phyloP scores from a whole-genome alignment of 75 land plant species.

The Picea sitchensis region DNA sequence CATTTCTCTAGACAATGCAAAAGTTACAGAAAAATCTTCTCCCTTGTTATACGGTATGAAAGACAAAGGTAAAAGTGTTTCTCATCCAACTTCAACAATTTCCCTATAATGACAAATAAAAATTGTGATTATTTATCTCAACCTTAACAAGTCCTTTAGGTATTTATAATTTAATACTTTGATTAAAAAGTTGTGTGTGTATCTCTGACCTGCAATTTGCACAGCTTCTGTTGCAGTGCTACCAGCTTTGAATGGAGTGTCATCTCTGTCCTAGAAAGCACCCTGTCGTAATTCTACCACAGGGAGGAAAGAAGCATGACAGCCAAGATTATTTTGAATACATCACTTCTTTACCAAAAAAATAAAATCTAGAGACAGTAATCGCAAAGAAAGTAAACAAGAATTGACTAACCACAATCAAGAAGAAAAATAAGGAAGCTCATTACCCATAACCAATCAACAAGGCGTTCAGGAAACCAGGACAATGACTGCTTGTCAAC shows the following conservation, averaged over 20 bases:
- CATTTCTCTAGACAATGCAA: neutral
- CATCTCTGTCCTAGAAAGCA: constrained; percentile 43
- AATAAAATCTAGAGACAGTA: neutral
- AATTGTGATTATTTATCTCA: neutral
- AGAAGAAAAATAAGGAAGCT: constrained; percentile 15
- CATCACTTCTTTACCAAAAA: neutral
- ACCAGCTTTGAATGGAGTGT: constrained; percentile 69
- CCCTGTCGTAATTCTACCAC: constrained; percentile 67
- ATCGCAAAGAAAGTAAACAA: constrained; percentile 12
- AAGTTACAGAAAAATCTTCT: neutral
- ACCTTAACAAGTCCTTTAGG: neutral
- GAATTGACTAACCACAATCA: neutral
- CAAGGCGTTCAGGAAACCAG: constrained; percentile 86
- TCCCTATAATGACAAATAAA: neutral
- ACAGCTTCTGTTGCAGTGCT: constrained; percentile 58
- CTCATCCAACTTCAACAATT: neutral
- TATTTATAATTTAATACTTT: neutral
- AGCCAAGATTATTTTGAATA: neutral
- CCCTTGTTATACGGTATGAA: neutral
- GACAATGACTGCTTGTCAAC: constrained; percentile 72
- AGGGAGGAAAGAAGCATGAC: neutral
- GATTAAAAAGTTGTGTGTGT: neutral
- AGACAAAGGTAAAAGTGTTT: neutral
- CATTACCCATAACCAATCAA: constrained; percentile 89
- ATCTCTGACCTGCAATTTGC: constrained; percentile 55